phyloP scores from a whole-genome alignment of 129 eudicot genomes.

The Oenanthe sinensis region DNA sequence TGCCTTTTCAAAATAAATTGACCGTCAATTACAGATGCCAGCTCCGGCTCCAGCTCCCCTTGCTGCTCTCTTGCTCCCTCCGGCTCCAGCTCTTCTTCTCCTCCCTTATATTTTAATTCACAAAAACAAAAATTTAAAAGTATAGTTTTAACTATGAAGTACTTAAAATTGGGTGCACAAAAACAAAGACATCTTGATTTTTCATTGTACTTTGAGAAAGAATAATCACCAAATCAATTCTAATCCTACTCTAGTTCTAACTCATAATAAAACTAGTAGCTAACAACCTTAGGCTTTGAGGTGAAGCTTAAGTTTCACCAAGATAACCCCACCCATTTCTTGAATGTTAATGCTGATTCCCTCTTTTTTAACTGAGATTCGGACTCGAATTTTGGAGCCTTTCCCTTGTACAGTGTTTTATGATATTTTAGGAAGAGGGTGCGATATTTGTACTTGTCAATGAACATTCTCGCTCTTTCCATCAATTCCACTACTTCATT shows the following conservation, averaged over 20 bases:
- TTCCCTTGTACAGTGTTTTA: conserved; percentile 70
- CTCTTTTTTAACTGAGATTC: conserved; percentile 71
- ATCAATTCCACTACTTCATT: conserved; percentile 85
- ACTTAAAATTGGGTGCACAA: too few relatives aligned
- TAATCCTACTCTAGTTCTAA: not conserved
- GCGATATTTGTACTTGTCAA: conserved; percentile 86
- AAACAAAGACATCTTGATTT: not conserved
- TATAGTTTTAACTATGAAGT: too few relatives aligned
- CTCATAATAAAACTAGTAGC: not conserved
- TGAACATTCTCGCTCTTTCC: conserved; percentile 78
- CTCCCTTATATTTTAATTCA: too few relatives aligned
- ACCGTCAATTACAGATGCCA: too few relatives aligned
- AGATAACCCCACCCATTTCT: conserved; percentile 80
- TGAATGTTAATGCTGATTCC: conserved; percentile 82
- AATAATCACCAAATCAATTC: not conserved
- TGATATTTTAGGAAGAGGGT: conserved; percentile 79
- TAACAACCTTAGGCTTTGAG: not conserved
- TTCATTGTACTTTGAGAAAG: not conserved
- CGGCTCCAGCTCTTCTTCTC: too few relatives aligned
- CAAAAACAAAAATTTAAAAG: too few relatives aligned
- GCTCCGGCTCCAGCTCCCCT: too few relatives aligned
- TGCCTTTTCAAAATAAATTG: too few relatives aligned
- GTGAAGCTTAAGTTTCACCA: conserved; percentile 11
- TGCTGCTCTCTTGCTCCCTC: too few relatives aligned
- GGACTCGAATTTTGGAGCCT: conserved; percentile 74